A percentile compares a stretch with the other conserved stretches of the same genome.
These are phyloP conservation scores for Aspergillus carbonarius DNA, from an alignment of 2,329 filamentous ascomycete genomes.

Conservation along the genomic window DNA sequence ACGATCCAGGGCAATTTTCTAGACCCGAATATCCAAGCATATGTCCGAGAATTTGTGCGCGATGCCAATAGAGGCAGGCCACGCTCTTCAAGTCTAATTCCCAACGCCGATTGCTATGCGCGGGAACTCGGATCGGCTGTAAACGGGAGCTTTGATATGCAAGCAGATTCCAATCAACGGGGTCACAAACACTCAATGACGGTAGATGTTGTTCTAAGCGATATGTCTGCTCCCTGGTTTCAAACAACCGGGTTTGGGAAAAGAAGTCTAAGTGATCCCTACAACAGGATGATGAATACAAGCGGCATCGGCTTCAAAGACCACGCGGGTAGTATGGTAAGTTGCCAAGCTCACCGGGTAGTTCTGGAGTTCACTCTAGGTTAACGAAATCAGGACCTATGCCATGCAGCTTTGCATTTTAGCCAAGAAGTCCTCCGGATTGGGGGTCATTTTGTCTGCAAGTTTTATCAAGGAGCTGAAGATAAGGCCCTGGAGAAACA, in stretches of 20 bases:
- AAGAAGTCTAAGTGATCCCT: conserved; percentile 91
- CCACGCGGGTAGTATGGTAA: conserved; percentile 91
- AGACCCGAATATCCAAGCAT: conserved; percentile 67
- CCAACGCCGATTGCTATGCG: conserved; percentile 2
- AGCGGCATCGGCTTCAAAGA: conserved; percentile 84
- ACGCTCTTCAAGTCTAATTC: conserved; percentile 26
- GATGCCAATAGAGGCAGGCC: conserved; percentile 61
- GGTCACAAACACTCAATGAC: conserved; percentile 43
- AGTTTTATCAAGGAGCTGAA: conserved; percentile 91
- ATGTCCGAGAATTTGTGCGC: conserved; percentile 74
- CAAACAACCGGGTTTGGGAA: conserved; percentile 75
- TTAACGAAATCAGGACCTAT: conserved; percentile 69
- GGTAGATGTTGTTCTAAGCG: conserved; percentile 92
- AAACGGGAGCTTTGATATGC: background rate
- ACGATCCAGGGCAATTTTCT: conserved; percentile 95
- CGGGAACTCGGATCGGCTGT: background rate
- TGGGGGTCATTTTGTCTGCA: conserved; percentile 92
- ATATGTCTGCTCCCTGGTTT: conserved; percentile 98
- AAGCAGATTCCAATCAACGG: background rate
- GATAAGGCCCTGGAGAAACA: conserved; percentile 75
- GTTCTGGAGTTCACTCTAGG: background rate
- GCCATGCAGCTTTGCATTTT: conserved; percentile 79
- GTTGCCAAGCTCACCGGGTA: conserved; percentile 29
- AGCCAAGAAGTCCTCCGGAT: conserved; percentile 76
- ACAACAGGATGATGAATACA: conserved; percentile 99